A percentile compares a stretch with the other conserved stretches of the same genome.
These are phyloP conservation scores for Naegleria lovaniensis DNA, from an alignment of 208 protist genomes.

Conservation along the genomic window DNA sequence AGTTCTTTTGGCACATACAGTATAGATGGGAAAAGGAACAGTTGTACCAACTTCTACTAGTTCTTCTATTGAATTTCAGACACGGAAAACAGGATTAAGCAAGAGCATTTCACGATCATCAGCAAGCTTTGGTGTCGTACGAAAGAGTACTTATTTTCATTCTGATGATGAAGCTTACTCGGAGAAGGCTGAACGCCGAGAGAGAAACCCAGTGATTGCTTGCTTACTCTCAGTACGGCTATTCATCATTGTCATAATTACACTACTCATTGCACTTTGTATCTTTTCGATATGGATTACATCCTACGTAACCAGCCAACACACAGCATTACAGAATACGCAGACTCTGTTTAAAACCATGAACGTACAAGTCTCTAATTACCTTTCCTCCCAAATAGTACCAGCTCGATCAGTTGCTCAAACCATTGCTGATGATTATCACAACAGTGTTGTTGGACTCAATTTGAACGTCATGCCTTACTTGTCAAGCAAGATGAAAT, in stretches of 20 bases:
- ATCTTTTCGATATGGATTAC: not conserved
- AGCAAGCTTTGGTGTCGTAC: no score
- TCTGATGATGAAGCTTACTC: not conserved
- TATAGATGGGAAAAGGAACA: no score
- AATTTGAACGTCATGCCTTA: not conserved
- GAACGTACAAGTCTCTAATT: not conserved
- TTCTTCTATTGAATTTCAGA: no score
- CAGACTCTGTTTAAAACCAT: not conserved
- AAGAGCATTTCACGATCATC: no score
- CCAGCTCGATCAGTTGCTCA: not conserved
- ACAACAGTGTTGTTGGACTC: not conserved
- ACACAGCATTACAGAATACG: not conserved
- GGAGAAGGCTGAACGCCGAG: not conserved
- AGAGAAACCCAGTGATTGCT: not conserved
- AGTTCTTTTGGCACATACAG: no score
- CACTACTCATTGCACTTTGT: not conserved
- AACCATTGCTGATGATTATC: not conserved
- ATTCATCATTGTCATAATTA: not conserved
- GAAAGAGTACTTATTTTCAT: not conserved
- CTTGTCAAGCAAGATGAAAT: not conserved
- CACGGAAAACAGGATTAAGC: no score
- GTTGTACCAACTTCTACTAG: no score
- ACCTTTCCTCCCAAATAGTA: not conserved
- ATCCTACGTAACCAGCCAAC: not conserved
- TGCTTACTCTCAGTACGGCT: not conserved